These are phyloP conservation scores for Lepidium africanum DNA, from an alignment of 345 rosid species.

Conservation along the genomic window DNA sequence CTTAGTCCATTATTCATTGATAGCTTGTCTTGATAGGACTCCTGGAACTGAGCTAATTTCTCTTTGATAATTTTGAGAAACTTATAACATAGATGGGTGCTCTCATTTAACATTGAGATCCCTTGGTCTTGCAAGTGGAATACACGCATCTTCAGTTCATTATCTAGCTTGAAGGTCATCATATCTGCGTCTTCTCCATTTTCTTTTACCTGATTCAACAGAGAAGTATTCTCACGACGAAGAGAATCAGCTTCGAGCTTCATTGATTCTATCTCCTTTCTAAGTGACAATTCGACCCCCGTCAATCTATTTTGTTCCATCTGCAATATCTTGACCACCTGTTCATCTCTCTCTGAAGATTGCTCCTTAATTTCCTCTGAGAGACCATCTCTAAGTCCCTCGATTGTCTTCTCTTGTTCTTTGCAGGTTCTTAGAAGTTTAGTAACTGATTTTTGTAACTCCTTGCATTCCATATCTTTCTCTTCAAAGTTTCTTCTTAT, in stretches of 20 bases:
- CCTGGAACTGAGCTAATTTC: slow-evolving; percentile 35
- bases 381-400: slow-evolving; percentile 53
- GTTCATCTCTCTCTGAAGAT: slow-evolving; percentile 35
- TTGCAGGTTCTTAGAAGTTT: slow-evolving; percentile 56
- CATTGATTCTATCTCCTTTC: slow-evolving; percentile 58
- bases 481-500: slow-evolving; percentile 61
- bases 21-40: slow-evolving; percentile 33
- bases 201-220: slow-evolving; percentile 57
- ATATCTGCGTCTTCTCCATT: slow-evolving; percentile 32
- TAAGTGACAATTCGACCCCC: slow-evolving; percentile 67
- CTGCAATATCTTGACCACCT: slow-evolving; percentile 36
- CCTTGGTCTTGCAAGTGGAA: slow-evolving; percentile 72
- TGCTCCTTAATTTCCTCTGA: slow-evolving; percentile 39
- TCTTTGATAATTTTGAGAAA: slow-evolving; percentile 52
- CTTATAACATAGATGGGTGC: slow-evolving; percentile 49
- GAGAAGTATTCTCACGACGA: slow-evolving; percentile 62
- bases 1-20: slow-evolving; percentile 37
- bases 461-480: slow-evolving; percentile 81
- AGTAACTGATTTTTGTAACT: slow-evolving; percentile 55
- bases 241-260: slow-evolving; percentile 64
- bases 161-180: slow-evolving; percentile 59
- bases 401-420: slow-evolving; percentile 81
- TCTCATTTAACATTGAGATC: slow-evolving; percentile 49
- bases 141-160: slow-evolving; percentile 54
- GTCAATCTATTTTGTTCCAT: slow-evolving; percentile 80